A percentile compares a stretch with the other conserved stretches of the same genome.
phyloP scores from a whole-genome alignment of 148 eudicot genomes.

The Oxyria digyna region DNA sequence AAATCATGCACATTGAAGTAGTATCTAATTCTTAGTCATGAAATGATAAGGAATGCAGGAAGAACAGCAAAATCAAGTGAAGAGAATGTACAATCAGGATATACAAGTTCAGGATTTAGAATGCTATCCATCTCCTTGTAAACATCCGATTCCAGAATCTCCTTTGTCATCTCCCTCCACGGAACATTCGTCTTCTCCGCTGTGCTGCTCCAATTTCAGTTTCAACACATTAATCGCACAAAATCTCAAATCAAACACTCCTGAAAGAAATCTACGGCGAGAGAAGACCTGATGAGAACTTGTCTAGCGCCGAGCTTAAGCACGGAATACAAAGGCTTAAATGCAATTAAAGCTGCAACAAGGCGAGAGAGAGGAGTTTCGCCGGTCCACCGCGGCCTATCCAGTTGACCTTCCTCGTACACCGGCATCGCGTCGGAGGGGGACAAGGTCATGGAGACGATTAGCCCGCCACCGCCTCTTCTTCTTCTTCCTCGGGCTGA shows the following conservation, averaged over 20 bases:
- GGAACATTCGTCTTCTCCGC: constrained; percentile 91
- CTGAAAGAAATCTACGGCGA: not conserved
- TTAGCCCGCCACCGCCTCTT: not conserved
- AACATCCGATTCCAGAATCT: constrained; percentile 79
- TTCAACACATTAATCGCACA: not conserved
- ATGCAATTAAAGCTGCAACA: constrained; percentile 63
- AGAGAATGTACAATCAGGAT: constrained; percentile 64
- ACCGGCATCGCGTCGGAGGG: not conserved
- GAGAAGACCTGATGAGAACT: constrained; percentile 68
- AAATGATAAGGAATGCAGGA: not conserved
- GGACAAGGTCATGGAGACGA: constrained; percentile 4
- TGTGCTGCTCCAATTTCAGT: constrained; percentile 52
- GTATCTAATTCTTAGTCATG: not conserved
- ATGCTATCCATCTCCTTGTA: constrained; percentile 65
- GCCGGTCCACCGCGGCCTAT: constrained; percentile 80
- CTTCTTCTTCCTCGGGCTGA: not conserved
- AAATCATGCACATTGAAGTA: not conserved
- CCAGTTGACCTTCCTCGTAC: constrained; percentile 66
- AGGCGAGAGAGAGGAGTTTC: constrained; percentile 82
- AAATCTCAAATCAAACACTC: not conserved
- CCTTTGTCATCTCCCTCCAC: constrained; percentile 84
- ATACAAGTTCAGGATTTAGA: constrained; percentile 40
- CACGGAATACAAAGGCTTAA: constrained; percentile 69
- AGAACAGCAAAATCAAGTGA: not conserved
- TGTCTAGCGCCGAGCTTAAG: constrained; percentile 83